phyloP scores from a whole-genome alignment of 495 filamentous ascomycete genomes.

The Apiosordaria backusii region DNA sequence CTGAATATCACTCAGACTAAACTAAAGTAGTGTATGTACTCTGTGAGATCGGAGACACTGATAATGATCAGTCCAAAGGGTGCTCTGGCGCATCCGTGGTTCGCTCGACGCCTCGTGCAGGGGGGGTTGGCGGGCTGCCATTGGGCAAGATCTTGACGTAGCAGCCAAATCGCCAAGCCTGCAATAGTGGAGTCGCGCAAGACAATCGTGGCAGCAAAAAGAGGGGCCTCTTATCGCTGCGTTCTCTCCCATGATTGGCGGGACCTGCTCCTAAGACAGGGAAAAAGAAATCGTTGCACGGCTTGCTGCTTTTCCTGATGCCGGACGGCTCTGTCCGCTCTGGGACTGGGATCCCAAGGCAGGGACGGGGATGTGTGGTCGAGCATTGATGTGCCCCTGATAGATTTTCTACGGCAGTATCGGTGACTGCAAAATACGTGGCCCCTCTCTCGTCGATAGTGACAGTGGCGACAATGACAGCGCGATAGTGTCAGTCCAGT shows the following conservation, averaged over 20 bases:
- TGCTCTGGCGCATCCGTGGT: not conserved
- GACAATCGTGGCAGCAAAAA: slow-evolving; percentile 9
- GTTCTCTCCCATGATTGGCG: slow-evolving; percentile 20
- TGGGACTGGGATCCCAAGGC: not conserved
- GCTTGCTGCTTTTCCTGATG: slow-evolving; percentile 1
- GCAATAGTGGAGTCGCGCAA: slow-evolving; percentile 7
- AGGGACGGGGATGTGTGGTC: not conserved
- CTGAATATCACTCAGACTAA: too few relatives aligned
- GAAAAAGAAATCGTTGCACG: not conserved
- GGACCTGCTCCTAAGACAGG: not conserved
- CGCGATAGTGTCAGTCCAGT: slow-evolving; percentile 1
- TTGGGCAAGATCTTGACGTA: slow-evolving; percentile 23
- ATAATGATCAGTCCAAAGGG: not conserved
- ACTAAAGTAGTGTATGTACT: too few relatives aligned
- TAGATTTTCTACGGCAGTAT: not conserved
- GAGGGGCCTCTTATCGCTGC: slow-evolving; percentile 24
- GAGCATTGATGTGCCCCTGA: not conserved
- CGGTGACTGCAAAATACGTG: not conserved
- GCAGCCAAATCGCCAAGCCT: slow-evolving; percentile 27
- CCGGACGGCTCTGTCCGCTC: slow-evolving; percentile 4
- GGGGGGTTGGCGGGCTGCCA: not conserved
- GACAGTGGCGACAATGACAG: slow-evolving; percentile 6
- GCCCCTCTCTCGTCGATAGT: not conserved
- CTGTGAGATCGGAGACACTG: not conserved
- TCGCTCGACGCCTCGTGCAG: not conserved